Conservation (phyloP, 805 yeast genomes). For the Saturnispora gosingensis region DNA sequence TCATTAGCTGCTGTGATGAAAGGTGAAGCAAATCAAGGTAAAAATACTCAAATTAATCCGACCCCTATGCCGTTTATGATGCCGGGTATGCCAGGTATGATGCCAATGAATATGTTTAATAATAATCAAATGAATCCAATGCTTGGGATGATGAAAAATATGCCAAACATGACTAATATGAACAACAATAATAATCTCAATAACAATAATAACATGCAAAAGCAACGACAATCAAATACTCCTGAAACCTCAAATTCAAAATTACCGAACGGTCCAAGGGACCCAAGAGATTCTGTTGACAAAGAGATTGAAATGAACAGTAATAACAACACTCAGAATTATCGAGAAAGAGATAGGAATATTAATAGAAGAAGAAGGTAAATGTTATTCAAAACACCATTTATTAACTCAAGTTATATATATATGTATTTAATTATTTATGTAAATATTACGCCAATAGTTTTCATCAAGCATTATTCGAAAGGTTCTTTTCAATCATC, state of each 20-base stretch:
- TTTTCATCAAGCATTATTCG: not conserved
- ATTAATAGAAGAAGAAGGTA: conserved; percentile 11
- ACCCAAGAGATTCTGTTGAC: conserved; percentile 22
- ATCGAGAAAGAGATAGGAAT: conserved; percentile 12
- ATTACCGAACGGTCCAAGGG: conserved; percentile 14
- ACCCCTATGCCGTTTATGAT: conserved; percentile 20
- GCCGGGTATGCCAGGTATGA: conserved; percentile 24
- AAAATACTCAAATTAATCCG: conserved; percentile 7
- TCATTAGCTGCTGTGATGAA: conserved; percentile 21
- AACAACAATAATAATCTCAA: conserved; percentile 8
- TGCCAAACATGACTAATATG: conserved; percentile 18
- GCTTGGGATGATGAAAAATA: conserved; percentile 8
- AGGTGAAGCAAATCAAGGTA: conserved; percentile 20
- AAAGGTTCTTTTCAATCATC: conserved; percentile 16
- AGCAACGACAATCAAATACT: conserved; percentile 12
- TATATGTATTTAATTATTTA: too few relatives aligned
- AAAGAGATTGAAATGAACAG: conserved; percentile 9
- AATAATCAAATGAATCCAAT: conserved; percentile 21
- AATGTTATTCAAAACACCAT: not conserved
- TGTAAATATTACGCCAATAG: not conserved
- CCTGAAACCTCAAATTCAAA: conserved; percentile 17
- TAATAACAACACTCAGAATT: conserved; percentile 5
- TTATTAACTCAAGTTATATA: not conserved
- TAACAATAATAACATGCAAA: conserved; percentile 4
- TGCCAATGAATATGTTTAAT: conserved; percentile 24